These are phyloP conservation scores for Mortierella alpina DNA, from an alignment of 192 early-diverging fungal genomes.

Conservation along the genomic window DNA sequence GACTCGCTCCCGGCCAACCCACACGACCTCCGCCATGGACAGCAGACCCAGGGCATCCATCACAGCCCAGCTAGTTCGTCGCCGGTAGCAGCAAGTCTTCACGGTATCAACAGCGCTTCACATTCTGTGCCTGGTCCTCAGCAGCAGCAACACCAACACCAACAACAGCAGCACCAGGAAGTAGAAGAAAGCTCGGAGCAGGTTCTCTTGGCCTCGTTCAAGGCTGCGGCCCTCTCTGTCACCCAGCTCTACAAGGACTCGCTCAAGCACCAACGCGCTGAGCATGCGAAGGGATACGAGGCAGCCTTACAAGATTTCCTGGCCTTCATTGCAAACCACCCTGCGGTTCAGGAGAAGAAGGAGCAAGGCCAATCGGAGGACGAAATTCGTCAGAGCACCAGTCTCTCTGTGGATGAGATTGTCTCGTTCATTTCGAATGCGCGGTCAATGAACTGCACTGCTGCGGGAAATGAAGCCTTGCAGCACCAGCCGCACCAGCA, in stretches of 20 bases:
- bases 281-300: constrained; percentile 63
- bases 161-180: not conserved
- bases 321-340: constrained; percentile 60
- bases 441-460: constrained; percentile 38
- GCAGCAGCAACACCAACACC: not conserved
- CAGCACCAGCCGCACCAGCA: constrained; percentile 33
- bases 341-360: constrained; percentile 41
- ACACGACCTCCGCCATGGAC: not conserved
- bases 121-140: not conserved
- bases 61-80: constrained; percentile 7
- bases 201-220: constrained; percentile 63
- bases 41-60: not conserved
- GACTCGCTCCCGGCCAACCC: constrained; percentile 18
- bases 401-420: constrained; percentile 41
- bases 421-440: constrained; percentile 34
- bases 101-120: not conserved
- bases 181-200: constrained; percentile 58
- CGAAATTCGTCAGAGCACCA: constrained; percentile 41
- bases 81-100: not conserved
- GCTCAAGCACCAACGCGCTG: constrained; percentile 59
- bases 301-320: constrained; percentile 63
- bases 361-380: constrained; percentile 38
- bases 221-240: constrained; percentile 62
- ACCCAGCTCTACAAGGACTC: constrained; percentile 67
- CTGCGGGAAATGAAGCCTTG: constrained; percentile 20